These are phyloP conservation scores for Candida nonsorbophila DNA, from an alignment of 805 yeast genomes.

Conservation along the genomic window DNA sequence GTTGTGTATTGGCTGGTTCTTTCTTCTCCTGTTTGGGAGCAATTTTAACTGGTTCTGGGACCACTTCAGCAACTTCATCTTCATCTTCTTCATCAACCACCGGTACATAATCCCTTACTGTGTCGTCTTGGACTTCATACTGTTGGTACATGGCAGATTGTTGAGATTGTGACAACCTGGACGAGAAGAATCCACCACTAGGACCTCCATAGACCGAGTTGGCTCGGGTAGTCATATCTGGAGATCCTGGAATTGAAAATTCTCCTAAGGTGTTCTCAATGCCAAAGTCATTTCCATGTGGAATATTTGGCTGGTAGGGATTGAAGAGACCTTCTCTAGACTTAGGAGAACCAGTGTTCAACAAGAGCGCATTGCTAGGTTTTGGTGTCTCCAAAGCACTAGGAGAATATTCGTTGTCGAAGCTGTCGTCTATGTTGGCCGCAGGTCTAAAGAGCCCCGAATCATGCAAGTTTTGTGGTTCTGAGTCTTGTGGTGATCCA, in stretches of 20 bases:
- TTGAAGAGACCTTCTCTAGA: conserved; percentile 15
- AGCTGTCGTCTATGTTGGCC: conserved; percentile 27
- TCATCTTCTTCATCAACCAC: conserved; percentile 42
- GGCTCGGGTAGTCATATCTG: conserved; percentile 40
- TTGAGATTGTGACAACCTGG: conserved; percentile 39
- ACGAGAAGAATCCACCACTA: conserved; percentile 26
- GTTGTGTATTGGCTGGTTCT: conserved; percentile 4
- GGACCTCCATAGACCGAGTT: conserved; percentile 33
- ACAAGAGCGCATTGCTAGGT: conserved; percentile 4
- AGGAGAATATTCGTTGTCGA: conserved; percentile 15
- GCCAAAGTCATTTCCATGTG: conserved; percentile 8
- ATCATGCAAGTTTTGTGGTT: no score
- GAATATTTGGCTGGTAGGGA: conserved; percentile 15
- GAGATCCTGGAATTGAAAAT: conserved; percentile 42
- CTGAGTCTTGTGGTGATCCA: no score
- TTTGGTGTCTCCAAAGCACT: conserved; percentile 5
- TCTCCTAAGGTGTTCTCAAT: conserved; percentile 26
- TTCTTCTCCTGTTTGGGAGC: conserved; percentile 20
- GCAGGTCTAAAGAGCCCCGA: no score
- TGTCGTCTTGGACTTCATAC: conserved; percentile 41
- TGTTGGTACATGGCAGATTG: conserved; percentile 40
- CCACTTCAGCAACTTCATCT: conserved; percentile 42
- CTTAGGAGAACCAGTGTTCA: conserved; percentile 1
- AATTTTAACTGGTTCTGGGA: conserved; percentile 18
- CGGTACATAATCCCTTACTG: conserved; percentile 38